These are phyloP conservation scores for Fraxinus dipetala DNA, from an alignment of 305 asterid species.

Conservation along the genomic window DNA sequence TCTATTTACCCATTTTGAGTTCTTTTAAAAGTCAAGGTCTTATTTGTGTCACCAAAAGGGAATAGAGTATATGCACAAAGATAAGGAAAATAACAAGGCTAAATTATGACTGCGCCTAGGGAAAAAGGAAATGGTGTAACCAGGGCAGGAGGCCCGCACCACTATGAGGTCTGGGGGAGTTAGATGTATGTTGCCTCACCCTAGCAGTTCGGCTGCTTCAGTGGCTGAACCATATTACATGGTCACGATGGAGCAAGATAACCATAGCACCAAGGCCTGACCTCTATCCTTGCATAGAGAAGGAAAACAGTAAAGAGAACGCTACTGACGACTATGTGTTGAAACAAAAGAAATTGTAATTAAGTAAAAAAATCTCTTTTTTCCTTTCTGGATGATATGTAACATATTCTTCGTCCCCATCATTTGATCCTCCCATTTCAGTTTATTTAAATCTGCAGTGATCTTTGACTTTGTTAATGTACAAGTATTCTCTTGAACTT, in stretches of 20 bases:
- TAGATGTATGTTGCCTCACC: not conserved
- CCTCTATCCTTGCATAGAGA: not conserved
- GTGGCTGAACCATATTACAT: not conserved
- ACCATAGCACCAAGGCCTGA: not conserved
- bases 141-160: not conserved
- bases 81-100: not conserved
- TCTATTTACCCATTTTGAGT: conserved; percentile 6
- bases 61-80: conserved; percentile 2
- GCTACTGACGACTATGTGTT: not conserved
- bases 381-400: not conserved
- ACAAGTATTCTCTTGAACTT: not conserved
- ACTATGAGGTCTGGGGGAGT: not conserved
- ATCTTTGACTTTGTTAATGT: not conserved
- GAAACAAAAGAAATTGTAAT: not conserved
- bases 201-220: not conserved
- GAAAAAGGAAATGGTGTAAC: not conserved
- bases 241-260: not conserved
- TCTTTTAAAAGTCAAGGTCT: conserved; percentile 2
- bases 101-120: not conserved
- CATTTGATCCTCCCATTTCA: not conserved
- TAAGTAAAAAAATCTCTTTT: not conserved
- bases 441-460: not conserved
- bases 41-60: not conserved
- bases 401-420: not conserved
- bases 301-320: not conserved